phyloP scores from a whole-genome alignment of 2,329 filamentous ascomycete species.

The Sporothrix euskadiensis region DNA sequence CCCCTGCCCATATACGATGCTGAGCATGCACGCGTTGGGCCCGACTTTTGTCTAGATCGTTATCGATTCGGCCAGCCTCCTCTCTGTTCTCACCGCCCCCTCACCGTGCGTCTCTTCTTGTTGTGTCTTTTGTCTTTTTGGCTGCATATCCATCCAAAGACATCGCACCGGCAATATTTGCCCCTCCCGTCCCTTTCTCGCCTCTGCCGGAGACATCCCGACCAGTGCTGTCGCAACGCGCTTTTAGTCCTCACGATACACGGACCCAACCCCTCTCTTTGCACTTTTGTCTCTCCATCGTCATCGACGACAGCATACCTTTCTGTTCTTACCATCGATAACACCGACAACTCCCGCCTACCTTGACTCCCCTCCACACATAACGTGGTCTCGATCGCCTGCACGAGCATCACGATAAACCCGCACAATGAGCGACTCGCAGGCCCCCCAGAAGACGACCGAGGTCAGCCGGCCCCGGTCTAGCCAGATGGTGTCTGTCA shows the following conservation, averaged over 20 bases:
- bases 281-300: not conserved
- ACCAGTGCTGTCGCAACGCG: not conserved
- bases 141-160: not conserved
- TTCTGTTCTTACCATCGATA: not conserved
- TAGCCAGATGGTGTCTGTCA: conserved; percentile 41
- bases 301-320: not conserved
- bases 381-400: conserved; percentile 15
- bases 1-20: conserved; percentile 11
- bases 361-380: not conserved
- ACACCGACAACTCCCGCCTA: not conserved
- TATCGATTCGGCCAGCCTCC: not conserved
- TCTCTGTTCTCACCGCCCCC: not conserved
- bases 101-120: not conserved
- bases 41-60: conserved; percentile 15
- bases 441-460: conserved; percentile 36
- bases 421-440: conserved; percentile 30
- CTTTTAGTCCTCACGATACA: conserved; percentile 5
- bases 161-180: not conserved
- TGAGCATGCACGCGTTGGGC: conserved; percentile 22
- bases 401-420: not conserved
- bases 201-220: not conserved
- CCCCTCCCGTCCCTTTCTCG: not conserved
- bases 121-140: not conserved
- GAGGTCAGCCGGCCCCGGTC: conserved; percentile 40
- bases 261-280: conserved; percentile 8